Conservation (phyloP, 257 asterid genomes). For the Sherardia arvensis region DNA sequence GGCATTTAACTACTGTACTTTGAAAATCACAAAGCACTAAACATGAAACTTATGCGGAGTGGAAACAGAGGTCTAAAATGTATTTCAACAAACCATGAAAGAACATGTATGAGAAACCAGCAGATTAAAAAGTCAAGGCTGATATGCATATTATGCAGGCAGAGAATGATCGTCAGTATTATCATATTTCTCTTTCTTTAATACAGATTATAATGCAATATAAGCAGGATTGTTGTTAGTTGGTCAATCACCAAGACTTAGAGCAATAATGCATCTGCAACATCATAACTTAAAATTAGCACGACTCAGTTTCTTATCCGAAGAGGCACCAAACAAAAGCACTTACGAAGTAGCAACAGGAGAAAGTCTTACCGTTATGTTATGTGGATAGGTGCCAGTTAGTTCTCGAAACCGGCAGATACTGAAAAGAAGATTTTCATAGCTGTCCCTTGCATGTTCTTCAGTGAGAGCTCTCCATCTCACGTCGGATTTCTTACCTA, state of each 20-base stretch:
- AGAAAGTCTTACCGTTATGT: conserved; percentile 67
- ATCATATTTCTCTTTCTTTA: background rate
- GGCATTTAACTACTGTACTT: background rate
- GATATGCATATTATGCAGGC: background rate
- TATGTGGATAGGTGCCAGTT: conserved; percentile 74
- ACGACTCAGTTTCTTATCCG: background rate
- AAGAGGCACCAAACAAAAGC: background rate
- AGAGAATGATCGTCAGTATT: background rate
- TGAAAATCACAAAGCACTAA: background rate
- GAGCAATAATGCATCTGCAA: background rate
- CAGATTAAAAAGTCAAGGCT: conserved; percentile 3
- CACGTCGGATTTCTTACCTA: conserved; percentile 60
- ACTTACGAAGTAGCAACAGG: background rate
- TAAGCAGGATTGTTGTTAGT: background rate
- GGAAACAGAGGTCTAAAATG: background rate
- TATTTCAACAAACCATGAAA: background rate
- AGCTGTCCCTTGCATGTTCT: conserved; percentile 67
- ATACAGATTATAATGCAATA: background rate
- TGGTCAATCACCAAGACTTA: background rate
- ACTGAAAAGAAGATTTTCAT: conserved; percentile 82
- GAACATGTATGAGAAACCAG: background rate
- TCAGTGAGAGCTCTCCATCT: conserved; percentile 76
- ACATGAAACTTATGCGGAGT: background rate
- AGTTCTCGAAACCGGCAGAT: conserved; percentile 94
- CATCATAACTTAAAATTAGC: background rate